Evolutionary conservation across 768 basidiomycete species (phyloP), one percentile per base, ranked within the genome.

Genomic region (Leccinum broughii): DNA sequence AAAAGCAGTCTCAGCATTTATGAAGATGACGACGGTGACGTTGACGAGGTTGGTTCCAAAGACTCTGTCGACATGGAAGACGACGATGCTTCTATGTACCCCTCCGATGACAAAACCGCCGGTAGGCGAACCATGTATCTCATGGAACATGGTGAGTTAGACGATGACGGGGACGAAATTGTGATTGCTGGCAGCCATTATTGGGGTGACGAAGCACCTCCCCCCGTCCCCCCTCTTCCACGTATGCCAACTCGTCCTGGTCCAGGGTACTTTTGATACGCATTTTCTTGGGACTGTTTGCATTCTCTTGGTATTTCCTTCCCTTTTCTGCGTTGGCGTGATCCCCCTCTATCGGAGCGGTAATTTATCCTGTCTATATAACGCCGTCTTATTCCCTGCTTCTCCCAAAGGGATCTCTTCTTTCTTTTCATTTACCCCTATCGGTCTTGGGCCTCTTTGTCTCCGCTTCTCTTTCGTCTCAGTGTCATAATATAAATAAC

Each of bases 41-140:
- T 58, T 11, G 65, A 73, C 22, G 65, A 64, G 6, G 39, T 28
- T 3, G 59, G 41, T 44, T 24, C 62, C 10, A 66, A 59, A 51
- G 58, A 61, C 20, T 60, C 1, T 26, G 7, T 61, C 8, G 70
- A 68, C 13, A 66, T 60, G 28, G 68, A 65, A 35, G 69, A 68
- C 4, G 73, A 75, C 37, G 73, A 73, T 52, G 72, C 64, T 3
- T 73, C 74, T 26, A 17, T 70, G 14, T 72, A 72, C 55, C 60
- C 71, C 11, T 62, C 71, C 20, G 71, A 70, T 22, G 72, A 74
- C 30, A 63, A 75, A 60, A 73, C 72, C 2, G 72, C 72, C 20
- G 74, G 72, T 5, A 68, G 74, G 53, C 70, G 74, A 52, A 73
- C 74, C 15, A 73, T 73, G 72, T 73, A 73, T 55, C 68, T 73